These are phyloP conservation scores for Sideroxylon spinosum DNA, from an alignment of 179 eudicot species.

Conservation along the genomic window DNA sequence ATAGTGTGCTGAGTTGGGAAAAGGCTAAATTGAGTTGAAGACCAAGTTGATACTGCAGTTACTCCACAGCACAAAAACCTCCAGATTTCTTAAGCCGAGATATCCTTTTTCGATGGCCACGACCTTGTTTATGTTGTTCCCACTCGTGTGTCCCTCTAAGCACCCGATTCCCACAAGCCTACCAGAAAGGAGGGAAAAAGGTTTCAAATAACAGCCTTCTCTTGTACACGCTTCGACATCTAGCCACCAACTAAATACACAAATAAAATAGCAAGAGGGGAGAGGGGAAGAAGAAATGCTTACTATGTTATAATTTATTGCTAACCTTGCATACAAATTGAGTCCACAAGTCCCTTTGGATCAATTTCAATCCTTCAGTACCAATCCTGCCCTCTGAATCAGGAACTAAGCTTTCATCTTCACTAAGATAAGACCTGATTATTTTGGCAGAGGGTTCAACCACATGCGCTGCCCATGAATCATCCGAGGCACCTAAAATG, in stretches of 20 bases:
- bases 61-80: slow-evolving; percentile 11
- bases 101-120: slow-evolving; percentile 73
- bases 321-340: slow-evolving; percentile 72
- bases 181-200: not conserved
- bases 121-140: slow-evolving; percentile 90
- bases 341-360: slow-evolving; percentile 79
- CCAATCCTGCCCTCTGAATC: slow-evolving; percentile 20
- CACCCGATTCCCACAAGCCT: slow-evolving; percentile 83
- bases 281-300: not conserved
- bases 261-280: not conserved
- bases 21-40: not conserved
- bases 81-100: slow-evolving; percentile 49
- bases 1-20: too few species aligned
- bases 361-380: slow-evolving; percentile 28
- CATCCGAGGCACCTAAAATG: slow-evolving; percentile 48
- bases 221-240: not conserved
- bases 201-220: not conserved
- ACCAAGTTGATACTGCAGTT: slow-evolving; percentile 11
- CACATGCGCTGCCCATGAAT: slow-evolving; percentile 60
- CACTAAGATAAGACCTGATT: slow-evolving; percentile 45
- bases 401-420: slow-evolving; percentile 21
- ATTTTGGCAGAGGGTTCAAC: slow-evolving; percentile 56
- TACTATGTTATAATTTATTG: not conserved
- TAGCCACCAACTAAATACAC: not conserved
- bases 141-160: slow-evolving; percentile 90